phyloP scores from a whole-genome alignment of 768 basidiomycete species.

The Gautieria morchelliformis region DNA sequence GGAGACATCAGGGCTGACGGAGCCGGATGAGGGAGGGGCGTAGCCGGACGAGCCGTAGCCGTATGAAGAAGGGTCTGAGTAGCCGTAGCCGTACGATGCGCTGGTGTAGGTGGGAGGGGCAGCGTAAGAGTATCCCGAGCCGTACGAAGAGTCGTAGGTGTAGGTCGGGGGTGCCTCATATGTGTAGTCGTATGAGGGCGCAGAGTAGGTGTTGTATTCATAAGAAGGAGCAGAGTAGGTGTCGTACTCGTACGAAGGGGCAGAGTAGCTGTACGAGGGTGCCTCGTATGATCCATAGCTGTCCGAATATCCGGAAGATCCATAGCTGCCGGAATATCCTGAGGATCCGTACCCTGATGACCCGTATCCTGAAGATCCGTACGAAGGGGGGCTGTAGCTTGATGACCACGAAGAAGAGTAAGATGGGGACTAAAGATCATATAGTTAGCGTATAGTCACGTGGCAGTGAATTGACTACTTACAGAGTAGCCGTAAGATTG shows the following conservation, averaged over 20 bases:
- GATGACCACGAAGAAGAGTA: slow-evolving; percentile 2
- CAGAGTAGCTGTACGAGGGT: background rate
- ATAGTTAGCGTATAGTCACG: background rate
- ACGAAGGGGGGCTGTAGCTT: background rate
- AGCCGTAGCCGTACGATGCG: background rate
- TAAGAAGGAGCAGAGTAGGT: background rate
- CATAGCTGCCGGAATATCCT: too few relatives aligned
- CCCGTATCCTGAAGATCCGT: background rate
- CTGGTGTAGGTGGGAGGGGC: background rate
- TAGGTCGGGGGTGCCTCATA: background rate
- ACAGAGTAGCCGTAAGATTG: slow-evolving; percentile 4
- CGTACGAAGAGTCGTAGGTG: background rate
- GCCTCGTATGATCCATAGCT: too few relatives aligned
- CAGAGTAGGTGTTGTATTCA: background rate
- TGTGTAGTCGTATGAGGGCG: background rate
- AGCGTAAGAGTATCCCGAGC: background rate
- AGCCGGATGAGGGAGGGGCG: background rate
- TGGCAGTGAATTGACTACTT: background rate
- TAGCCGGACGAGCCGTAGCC: background rate
- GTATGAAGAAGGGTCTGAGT: background rate
- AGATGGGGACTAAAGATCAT: background rate
- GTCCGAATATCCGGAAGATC: too few relatives aligned
- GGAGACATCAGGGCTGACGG: background rate
- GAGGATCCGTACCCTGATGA: background rate
- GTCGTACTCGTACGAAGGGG: background rate